phyloP scores from a whole-genome alignment of 108 stramenopile species.

The Chaetoceros muelleri region DNA sequence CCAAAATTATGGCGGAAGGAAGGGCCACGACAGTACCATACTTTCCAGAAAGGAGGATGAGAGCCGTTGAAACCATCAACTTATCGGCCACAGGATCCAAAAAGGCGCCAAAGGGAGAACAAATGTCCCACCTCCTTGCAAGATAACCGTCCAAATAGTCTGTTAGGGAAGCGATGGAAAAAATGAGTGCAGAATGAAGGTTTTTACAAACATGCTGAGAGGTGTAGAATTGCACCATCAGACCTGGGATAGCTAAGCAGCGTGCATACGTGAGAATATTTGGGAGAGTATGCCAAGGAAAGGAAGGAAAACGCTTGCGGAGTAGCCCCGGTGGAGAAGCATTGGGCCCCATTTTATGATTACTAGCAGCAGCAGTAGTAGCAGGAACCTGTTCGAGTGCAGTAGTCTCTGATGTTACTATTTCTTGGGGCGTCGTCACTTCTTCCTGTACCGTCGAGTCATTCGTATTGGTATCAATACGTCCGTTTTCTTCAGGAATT shows the following conservation, averaged over 20 bases:
- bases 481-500: no score
- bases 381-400: background rate
- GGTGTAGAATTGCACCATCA: conserved; percentile 37
- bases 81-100: conserved; percentile 97
- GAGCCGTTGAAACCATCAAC: conserved; percentile 85
- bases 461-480: background rate
- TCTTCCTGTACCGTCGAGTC: background rate
- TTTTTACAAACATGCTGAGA: conserved; percentile 10
- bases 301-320: conserved; percentile 41
- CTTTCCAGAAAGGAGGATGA: conserved; percentile 74
- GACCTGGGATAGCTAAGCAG: conserved; percentile 59
- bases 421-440: background rate
- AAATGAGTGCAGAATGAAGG: conserved; percentile 28
- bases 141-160: conserved; percentile 93
- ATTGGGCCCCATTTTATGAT: conserved; percentile 26
- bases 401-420: background rate
- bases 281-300: conserved; percentile 65
- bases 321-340: conserved; percentile 47
- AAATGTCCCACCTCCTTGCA: conserved; percentile 72
- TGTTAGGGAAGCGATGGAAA: conserved; percentile 64
- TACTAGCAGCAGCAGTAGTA: background rate
- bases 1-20: conserved; percentile 77
- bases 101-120: conserved; percentile 86
- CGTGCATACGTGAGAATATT: conserved; percentile 62
- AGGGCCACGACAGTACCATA: conserved; percentile 59